Evolutionary conservation across 192 early-diverging fungal species (phyloP), one percentile per base, ranked within the genome.

Genomic region (Polychytrium aggregatum): DNA sequence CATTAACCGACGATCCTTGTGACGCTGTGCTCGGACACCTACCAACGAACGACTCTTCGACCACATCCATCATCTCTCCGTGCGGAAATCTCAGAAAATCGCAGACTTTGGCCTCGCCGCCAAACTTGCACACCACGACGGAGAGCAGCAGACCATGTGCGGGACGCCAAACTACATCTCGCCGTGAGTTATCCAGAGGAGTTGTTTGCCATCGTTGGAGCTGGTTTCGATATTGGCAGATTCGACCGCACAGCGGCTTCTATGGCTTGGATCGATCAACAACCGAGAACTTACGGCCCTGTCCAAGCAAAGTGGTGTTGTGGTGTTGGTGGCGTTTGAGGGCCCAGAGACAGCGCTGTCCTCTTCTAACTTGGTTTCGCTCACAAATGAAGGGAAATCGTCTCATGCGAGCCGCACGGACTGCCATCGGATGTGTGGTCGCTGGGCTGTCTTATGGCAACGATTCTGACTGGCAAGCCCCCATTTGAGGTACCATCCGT

Each of bases 151-250:
- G 44, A 85, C 83, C 0, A 65, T 85, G 70, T 87, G 85, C 48
- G 85, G 85, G 20, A 87, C 85, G 2, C 82, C 83, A 14, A 85
- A 81, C 48, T 87, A 87, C 56, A 85, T 87, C 10, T 76, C 81
- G 24, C 83, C 84, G 71, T 75, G 46, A 53, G 62, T 69, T n/a
- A 16, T 22, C n/a, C 16, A n/a, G n/a, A n/a, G n/a, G n/a, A n/a
- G n/a, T n/a, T n/a, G n/a, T n/a, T n/a, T n/a, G n/a, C n/a, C n/a
- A n/a, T n/a, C n/a, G n/a, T n/a, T n/a, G n/a, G n/a, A n/a, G n/a
- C n/a, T n/a, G n/a, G n/a, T n/a, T n/a, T n/a, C n/a, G n/a, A n/a
- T n/a, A n/a, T n/a, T n/a, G n/a, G n/a, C n/a, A n/a, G n/a, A n/a
- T n/a, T n/a, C n/a, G n/a, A n/a, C n/a, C n/a, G n/a, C n/a, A n/a